Base-by-base conservation (phyloP, 306 rosid species). In the Ochetophila trinervis region DNA sequence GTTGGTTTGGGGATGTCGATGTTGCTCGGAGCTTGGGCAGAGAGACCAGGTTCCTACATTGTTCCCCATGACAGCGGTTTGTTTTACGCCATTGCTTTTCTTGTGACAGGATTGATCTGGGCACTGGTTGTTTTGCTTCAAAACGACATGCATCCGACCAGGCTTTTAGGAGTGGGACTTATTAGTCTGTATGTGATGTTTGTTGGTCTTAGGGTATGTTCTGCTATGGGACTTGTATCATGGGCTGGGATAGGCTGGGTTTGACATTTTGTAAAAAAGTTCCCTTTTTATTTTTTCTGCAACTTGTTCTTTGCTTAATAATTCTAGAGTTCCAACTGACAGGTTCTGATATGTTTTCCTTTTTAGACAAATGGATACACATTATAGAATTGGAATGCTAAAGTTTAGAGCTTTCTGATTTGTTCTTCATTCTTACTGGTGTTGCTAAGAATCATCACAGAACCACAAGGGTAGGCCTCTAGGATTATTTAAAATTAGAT, bases 81-180 rank as follows among this genome's bases (percentile, higher is more conserved):
- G 71, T 88, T 85, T 67, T 81, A 80, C 70, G 83, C 91, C 1
- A 58, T 88, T 78, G 82, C 82, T 27, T 88, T 88, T 79, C 79
- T 88, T 19, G 63, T 83, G 64, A 50, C 84, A 17, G 91, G 80
- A 72, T 83, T 88, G 42, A 16, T 83, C 18, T 88, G 91, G 88
- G 83, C 91, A 56, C 87, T 88, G 72, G 48, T 85, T 60, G 69
- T 81, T 56, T 69, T 85, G 63, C 88, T 84, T 17, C 76, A 80
- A 58, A 83, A 85, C 51, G 73, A 77, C 62, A 88, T 88, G 95
- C 80, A 71, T 27, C 95, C 91, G n/a, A 79, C 49, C 74, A 80
- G 60, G 74, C 56, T 57, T 10, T 57, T 88, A 36, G 95, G 95
- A 65, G 54, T 79, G 27, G 88, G 95, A 45, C 86, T 88, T 69